These are phyloP conservation scores for Danielia oregonensis DNA, from an alignment of 805 yeast genomes.

Conservation along the genomic window DNA sequence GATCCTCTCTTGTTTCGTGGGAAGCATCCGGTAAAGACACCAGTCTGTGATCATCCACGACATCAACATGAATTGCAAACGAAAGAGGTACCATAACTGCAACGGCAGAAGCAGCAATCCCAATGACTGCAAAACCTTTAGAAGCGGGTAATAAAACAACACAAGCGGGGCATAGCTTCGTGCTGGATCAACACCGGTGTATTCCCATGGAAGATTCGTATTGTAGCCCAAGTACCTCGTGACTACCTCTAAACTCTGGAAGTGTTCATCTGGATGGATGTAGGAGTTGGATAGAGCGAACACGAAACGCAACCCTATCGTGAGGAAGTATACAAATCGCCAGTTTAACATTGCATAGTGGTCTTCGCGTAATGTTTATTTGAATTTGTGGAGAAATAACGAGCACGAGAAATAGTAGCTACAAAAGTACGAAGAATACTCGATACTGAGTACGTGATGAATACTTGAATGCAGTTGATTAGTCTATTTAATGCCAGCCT, in stretches of 20 bases:
- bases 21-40: slow-evolving; percentile 44
- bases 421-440: too few species aligned
- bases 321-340: slow-evolving; percentile 44
- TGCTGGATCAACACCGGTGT: slow-evolving; percentile 50
- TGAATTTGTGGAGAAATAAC: too few species aligned
- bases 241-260: slow-evolving; percentile 81
- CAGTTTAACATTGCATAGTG: slow-evolving; percentile 33
- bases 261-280: slow-evolving; percentile 97
- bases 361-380: neutral
- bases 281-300: slow-evolving; percentile 73
- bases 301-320: slow-evolving; percentile 47
- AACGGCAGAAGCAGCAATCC: slow-evolving; percentile 43
- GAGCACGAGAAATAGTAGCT: too few species aligned
- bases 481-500: too few species aligned
- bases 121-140: slow-evolving; percentile 29
- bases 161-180: slow-evolving; percentile 71
- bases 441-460: too few species aligned
- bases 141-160: slow-evolving; percentile 65
- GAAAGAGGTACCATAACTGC: slow-evolving; percentile 48
- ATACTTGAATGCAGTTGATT: too few species aligned
- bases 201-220: slow-evolving; percentile 80
- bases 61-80: slow-evolving; percentile 46
- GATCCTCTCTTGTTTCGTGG: slow-evolving; percentile 47
- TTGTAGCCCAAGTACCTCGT: slow-evolving; percentile 44
- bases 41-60: slow-evolving; percentile 37